Evolutionary conservation across 2,329 filamentous ascomycete genomes (phyloP), one percentile per base, ranked within the genome.

Genomic region (Ophiostoma tasmaniense): DNA sequence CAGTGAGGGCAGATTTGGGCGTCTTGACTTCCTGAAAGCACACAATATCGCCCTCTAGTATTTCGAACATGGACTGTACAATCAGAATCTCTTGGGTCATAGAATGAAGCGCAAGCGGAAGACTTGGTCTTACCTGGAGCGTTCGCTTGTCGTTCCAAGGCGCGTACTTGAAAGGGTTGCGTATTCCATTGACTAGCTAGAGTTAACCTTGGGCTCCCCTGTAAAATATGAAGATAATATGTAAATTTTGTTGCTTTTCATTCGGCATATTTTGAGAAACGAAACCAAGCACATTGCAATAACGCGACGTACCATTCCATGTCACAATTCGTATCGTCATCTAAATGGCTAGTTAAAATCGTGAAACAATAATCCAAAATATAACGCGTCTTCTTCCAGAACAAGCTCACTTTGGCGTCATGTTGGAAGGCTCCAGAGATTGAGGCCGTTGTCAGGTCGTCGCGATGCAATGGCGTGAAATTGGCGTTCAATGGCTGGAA

Each of bases 1-100:
- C 95, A 55, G 84, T 85, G 1, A 99, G 82, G 74, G 97, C 93
- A 76, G 97, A 97, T 69, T 90, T 86, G 76, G 98, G 95, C 55
- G 98, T 97, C 80, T 98, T 99, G 61, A 92, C 89, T 79, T 98
- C 95, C 78, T 99, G 95, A 82, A 98, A 93, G 70, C 97, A 85
- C 22, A 98, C 88, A 72, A 99, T 95, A 77, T 99, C 95, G 67
- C 93, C 89, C 77, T 95, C 91, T 7, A 99, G 85, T 61, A 90
- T 91, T 73, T 97, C 91, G 79, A 99, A 98, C 95, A 98, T 98
- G 73, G 89, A 85, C 89, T 92, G 62, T 61, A 50, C 14, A n/a
- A 13, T 52, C 14, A 35, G 7, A 3, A 28, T n/a, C 37, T 11
- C 30, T 55, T 22, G n/a, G 20, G 35, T 37, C 2, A 42, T 17